Conservation (phyloP, 2,329 filamentous ascomycete genomes). For the Alternaria metachromatica region DNA sequence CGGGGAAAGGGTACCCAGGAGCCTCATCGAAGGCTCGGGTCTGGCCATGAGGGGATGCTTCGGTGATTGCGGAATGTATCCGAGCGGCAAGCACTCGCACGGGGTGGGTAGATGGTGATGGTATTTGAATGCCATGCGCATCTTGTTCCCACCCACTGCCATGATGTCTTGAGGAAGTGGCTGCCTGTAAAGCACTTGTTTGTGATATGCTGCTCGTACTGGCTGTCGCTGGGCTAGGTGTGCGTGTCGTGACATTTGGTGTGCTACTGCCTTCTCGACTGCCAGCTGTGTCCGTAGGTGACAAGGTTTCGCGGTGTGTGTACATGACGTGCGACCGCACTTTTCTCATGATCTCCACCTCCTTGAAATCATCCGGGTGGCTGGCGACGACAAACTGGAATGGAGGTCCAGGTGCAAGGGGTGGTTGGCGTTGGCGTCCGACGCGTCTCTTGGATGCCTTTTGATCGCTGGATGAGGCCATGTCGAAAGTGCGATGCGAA, state of each 20-base stretch:
- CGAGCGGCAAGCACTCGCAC: constrained; percentile 31
- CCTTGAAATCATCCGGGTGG: constrained; percentile 44
- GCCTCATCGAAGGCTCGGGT: constrained; percentile 28
- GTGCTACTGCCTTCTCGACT: constrained; percentile 25
- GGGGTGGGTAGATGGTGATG: constrained; percentile 26
- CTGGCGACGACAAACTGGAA: constrained; percentile 45
- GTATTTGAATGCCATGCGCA: constrained; percentile 24
- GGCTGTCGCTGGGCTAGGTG: constrained; percentile 29
- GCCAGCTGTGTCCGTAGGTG: constrained; percentile 20
- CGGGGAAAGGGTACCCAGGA: constrained; percentile 35
- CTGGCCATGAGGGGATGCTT: constrained; percentile 28
- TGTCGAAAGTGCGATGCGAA: neutral
- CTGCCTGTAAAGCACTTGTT: constrained; percentile 18
- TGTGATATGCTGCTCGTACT: constrained; percentile 20
- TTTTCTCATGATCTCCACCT: constrained; percentile 40
- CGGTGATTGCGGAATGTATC: constrained; percentile 32
- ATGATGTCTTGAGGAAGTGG: constrained; percentile 8
- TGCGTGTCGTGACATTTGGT: constrained; percentile 17
- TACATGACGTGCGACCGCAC: constrained; percentile 49
- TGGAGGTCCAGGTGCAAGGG: constrained; percentile 39
- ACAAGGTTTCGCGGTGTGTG: constrained; percentile 37
- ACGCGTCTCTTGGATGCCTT: constrained; percentile 33
- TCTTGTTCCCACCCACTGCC: constrained; percentile 26
- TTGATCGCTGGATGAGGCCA: constrained; percentile 30
- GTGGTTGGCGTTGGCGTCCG: constrained; percentile 40